Evolutionary conservation across 192 early-diverging fungal genomes (phyloP).

Genomic region (Mycoemilia scoparia): DNA sequence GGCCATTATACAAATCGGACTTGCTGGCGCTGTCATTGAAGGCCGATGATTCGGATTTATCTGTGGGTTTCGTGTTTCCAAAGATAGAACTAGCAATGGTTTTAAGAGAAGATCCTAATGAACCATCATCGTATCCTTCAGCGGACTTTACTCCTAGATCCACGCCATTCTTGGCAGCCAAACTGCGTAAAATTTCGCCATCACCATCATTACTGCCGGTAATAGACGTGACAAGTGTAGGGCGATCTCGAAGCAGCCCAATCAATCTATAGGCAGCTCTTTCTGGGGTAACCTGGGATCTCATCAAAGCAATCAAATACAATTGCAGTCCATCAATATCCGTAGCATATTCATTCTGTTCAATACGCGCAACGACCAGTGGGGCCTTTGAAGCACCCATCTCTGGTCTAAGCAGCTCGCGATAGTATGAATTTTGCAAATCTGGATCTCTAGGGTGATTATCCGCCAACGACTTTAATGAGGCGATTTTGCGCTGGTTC

Average conservation of each 20-base stretch:
- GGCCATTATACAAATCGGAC: no score
- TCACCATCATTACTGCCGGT: slow-evolving; percentile 20
- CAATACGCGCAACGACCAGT: slow-evolving; percentile 19
- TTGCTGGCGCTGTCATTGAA: no score
- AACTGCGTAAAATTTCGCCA: slow-evolving; percentile 13
- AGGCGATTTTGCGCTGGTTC: slow-evolving; percentile 13
- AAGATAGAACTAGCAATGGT: no score
- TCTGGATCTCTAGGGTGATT: slow-evolving; percentile 6
- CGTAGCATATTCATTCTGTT: slow-evolving; percentile 16
- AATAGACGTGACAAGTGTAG: slow-evolving; percentile 16
- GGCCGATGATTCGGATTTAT: no score
- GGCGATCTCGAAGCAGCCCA: slow-evolving; percentile 17
- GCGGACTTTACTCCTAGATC: no score
- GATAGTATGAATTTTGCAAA: slow-evolving; percentile 24
- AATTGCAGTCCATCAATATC: slow-evolving; percentile 21
- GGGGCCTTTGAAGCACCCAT: slow-evolving; percentile 13
- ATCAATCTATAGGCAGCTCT: slow-evolving; percentile 21
- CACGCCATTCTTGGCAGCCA: no score
- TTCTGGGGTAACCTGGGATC: slow-evolving; percentile 15
- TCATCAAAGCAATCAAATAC: slow-evolving; percentile 25
- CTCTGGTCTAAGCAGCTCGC: slow-evolving; percentile 17
- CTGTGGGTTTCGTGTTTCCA: no score
- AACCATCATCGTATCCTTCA: no score
- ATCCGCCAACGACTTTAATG: slow-evolving; percentile 14
- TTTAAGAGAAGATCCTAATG: no score